A percentile compares a stretch with the other conserved stretches of the same genome.
These are phyloP conservation scores for Auxenochlorella protothecoides DNA, from an alignment of 139 green algal species.

Conservation along the genomic window DNA sequence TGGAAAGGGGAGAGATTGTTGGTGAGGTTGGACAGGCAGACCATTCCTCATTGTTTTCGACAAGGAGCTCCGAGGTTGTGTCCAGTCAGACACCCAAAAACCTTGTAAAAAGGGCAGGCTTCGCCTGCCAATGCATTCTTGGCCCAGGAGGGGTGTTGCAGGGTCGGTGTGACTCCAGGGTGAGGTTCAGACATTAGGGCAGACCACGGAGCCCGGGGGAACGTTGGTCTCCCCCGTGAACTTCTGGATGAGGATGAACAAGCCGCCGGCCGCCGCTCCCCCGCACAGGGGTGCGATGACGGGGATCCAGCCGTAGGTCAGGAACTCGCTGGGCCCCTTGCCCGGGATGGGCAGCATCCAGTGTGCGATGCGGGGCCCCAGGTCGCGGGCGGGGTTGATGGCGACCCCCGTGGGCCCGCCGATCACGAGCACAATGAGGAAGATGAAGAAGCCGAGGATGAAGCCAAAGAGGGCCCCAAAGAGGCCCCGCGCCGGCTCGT, in stretches of 20 bases:
- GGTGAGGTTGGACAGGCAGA: too few relatives aligned
- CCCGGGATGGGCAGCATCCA: constrained; percentile 40
- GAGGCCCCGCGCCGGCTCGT: background rate
- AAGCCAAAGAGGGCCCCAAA: background rate
- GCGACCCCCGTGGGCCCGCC: constrained; percentile 21
- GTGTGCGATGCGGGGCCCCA: constrained; percentile 43
- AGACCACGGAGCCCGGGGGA: too few relatives aligned
- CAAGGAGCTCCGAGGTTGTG: too few relatives aligned
- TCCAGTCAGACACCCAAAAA: too few relatives aligned
- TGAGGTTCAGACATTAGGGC: too few relatives aligned
- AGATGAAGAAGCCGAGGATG: constrained; percentile 3
- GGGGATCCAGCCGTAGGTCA: constrained; percentile 27
- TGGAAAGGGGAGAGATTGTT: too few relatives aligned
- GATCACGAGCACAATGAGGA: background rate
- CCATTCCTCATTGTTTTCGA: too few relatives aligned
- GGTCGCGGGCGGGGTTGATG: constrained; percentile 44
- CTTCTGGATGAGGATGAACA: background rate
- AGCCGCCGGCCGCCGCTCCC: constrained; percentile 2
- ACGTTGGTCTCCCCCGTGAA: too few relatives aligned
- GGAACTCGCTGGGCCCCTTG: constrained; percentile 38
- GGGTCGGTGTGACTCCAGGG: too few relatives aligned
- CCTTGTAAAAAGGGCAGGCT: too few relatives aligned
- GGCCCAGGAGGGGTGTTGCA: too few relatives aligned
- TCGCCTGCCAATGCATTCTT: too few relatives aligned
- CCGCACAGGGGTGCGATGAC: background rate